Evolutionary conservation across 208 protist genomes (phyloP), one percentile per base, ranked within the genome.

Genomic region (Naegleria gruberi): DNA sequence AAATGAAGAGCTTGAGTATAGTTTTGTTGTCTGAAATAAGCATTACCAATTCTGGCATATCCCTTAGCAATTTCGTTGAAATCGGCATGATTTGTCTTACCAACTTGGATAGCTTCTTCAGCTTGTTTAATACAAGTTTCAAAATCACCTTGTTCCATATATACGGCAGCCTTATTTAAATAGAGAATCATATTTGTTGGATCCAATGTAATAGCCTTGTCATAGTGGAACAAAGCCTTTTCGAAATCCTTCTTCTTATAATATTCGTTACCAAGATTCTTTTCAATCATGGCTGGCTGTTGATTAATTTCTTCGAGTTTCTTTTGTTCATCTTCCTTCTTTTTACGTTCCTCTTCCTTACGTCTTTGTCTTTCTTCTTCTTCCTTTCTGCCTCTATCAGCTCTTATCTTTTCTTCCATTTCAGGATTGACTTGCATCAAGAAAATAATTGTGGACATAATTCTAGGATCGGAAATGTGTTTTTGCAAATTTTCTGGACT

Each of bases 101-200:
- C 94, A 42, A 93, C 74, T 51, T 94, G 90, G 30, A 98, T 91
- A 17, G 95, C 77, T 44, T 91, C 90, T 87, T 98, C 91, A 93
- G 96, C 98, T 90, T 96, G 92, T 19, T 92, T 94, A 65, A 98
- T 96, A 92, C 97, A 98, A 82, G 95, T 93, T 41, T 98, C 97
- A 91, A 95, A 98, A 45, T 98, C 94, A 23, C 91, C 94, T 92
- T 97, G 90, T 93, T 99, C 98, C 91, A 99, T 97, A 88, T 95
- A 95, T 2, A 98, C 97, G 43, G 98, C 97, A 23, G 96, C 96
- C 19, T 55, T 81, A 40, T 89, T 91, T 34, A 84, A 51, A 40
- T 90, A 42, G 15, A 77, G 86, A 34, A 90, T 45, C 8, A 94
- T 45, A 51, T 94, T 82, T 17, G 89, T 90, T 44, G 92, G 84